Evolutionary conservation across 495 filamentous ascomycete genomes (phyloP).

Genomic region (Cercophora samala): DNA sequence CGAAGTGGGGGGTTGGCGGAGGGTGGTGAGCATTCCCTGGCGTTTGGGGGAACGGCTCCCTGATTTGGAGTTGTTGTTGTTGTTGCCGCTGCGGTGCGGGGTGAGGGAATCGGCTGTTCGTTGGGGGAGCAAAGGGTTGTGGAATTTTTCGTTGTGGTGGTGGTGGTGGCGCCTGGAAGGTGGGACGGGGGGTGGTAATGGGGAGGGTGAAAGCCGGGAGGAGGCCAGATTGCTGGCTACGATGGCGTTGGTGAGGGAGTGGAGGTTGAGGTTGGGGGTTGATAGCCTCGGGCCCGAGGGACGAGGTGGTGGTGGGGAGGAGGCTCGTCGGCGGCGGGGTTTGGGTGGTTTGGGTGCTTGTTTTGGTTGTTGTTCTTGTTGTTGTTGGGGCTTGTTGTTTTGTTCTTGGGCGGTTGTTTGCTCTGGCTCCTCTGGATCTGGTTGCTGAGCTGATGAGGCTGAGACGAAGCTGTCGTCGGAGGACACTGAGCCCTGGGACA

Average conservation of each 20-base stretch:
- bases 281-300: slow-evolving; percentile 19
- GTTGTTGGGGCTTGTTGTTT: slow-evolving; percentile 25
- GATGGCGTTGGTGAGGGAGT: slow-evolving; percentile 66
- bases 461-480: slow-evolving; percentile 49
- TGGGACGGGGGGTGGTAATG: slow-evolving; percentile 32
- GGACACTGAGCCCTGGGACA: slow-evolving; percentile 33
- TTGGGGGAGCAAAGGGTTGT: slow-evolving; percentile 50
- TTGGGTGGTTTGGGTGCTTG: not conserved
- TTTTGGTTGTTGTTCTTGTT: not conserved
- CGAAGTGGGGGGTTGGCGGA: slow-evolving; percentile 58
- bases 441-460: slow-evolving; percentile 42
- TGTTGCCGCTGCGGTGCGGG: slow-evolving; percentile 50
- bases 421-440: not conserved
- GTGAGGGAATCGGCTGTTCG: slow-evolving; percentile 39
- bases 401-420: not conserved
- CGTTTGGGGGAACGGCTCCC: slow-evolving; percentile 53
- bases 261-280: slow-evolving; percentile 33
- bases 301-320: slow-evolving; percentile 16
- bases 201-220: slow-evolving; percentile 40
- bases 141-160: slow-evolving; percentile 29
- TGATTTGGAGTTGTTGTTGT: not conserved
- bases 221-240: slow-evolving; percentile 81
- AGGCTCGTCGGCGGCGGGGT: not conserved
- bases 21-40: slow-evolving; percentile 63
- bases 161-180: slow-evolving; percentile 26